These are phyloP conservation scores for Myriosclerotinia duriaeana DNA, from an alignment of 2,329 filamentous ascomycete species.

Conservation along the genomic window DNA sequence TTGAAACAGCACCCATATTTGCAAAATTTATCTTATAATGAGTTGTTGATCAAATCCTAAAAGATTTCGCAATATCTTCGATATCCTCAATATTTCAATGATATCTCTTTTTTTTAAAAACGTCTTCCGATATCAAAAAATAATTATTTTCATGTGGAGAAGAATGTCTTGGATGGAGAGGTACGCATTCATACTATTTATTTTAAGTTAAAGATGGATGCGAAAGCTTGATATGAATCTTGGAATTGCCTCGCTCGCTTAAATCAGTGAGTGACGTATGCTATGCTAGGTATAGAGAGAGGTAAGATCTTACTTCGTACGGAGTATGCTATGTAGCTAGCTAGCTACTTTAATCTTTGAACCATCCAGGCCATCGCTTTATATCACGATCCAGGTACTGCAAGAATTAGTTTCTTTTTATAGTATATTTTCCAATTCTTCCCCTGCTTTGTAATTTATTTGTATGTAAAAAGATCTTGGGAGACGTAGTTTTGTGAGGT, in stretches of 20 bases:
- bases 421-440: not conserved
- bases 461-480: too few species aligned
- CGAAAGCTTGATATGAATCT: not conserved
- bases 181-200: not conserved
- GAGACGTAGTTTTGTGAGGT: not conserved
- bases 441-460: not conserved
- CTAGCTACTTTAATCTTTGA: too few species aligned
- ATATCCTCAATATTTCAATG: not conserved
- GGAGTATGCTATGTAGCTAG: not conserved
- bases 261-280: conserved; percentile 17
- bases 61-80: not conserved
- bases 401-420: not conserved
- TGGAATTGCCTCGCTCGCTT: conserved; percentile 16
- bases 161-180: conserved; percentile 2
- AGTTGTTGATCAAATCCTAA: not conserved
- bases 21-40: not conserved
- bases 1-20: conserved; percentile 42
- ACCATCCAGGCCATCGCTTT: not conserved
- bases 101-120: not conserved
- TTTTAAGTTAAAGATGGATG: not conserved
- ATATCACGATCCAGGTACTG: conserved; percentile 15
- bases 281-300: too few species aligned
- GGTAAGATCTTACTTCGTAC: too few species aligned
- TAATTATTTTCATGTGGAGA: not conserved
- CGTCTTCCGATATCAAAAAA: not conserved